A percentile compares a stretch with the other conserved stretches of the same genome.
phyloP scores from a whole-genome alignment of 225 moss, liverwort and hornwort genomes.

The Sphagnum contortum region DNA sequence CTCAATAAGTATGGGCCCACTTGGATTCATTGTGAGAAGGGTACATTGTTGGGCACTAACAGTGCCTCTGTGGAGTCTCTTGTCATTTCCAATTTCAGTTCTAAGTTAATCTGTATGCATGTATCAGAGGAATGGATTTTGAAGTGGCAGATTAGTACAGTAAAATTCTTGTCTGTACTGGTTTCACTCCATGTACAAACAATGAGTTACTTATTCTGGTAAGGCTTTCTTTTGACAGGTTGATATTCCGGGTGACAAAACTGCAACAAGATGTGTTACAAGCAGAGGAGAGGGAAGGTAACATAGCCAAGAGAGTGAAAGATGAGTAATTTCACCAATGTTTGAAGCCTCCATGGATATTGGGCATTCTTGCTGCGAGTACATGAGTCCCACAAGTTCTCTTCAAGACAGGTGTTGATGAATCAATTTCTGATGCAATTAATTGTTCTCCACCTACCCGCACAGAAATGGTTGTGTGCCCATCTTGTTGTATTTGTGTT shows the following conservation, averaged over 20 bases:
- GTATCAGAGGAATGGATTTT: neutral
- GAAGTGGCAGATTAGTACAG: neutral
- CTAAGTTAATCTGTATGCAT: neutral
- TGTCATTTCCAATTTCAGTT: neutral
- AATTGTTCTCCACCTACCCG: too few relatives aligned
- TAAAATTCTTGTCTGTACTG: neutral
- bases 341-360: neutral
- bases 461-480: too few relatives aligned
- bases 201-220: too few relatives aligned
- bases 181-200: neutral
- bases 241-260: slow-evolving; percentile 30
- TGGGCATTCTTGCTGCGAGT: too few relatives aligned
- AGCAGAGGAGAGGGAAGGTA: slow-evolving; percentile 4
- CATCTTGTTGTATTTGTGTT: too few relatives aligned
- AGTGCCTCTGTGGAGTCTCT: neutral
- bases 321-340: slow-evolving; percentile 9
- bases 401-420: too few relatives aligned
- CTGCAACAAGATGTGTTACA: slow-evolving; percentile 31
- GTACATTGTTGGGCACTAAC: too few relatives aligned
- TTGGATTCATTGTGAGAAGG: too few relatives aligned
- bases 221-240: slow-evolving; percentile 6
- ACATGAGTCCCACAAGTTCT: too few relatives aligned
- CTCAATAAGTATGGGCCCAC: too few relatives aligned
- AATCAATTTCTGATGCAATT: too few relatives aligned
- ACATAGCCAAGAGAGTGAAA: slow-evolving; percentile 19